Conservation (phyloP, 352 stramenopile species). For the Globisporangium cylindrosporum region DNA sequence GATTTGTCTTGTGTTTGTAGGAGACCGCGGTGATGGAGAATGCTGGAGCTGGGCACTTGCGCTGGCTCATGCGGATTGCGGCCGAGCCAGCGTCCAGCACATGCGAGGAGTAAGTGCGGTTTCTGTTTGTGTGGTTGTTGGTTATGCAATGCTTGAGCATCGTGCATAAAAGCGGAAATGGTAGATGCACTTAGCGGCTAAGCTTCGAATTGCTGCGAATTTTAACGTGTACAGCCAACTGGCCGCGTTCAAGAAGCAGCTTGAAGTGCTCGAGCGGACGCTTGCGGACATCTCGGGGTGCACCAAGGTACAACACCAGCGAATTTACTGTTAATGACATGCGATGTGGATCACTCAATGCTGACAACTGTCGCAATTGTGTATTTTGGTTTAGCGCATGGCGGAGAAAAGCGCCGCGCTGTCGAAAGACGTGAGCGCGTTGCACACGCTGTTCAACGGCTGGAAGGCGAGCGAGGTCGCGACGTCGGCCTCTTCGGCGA, state of each 20-base stretch:
- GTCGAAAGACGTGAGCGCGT: conserved; percentile 46
- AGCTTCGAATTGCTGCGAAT: neutral
- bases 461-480: conserved; percentile 49
- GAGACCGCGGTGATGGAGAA: conserved; percentile 54
- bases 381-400: conserved; percentile 32
- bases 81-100: conserved; percentile 27
- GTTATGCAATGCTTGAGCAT: neutral
- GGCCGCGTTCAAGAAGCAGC: conserved; percentile 46
- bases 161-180: neutral
- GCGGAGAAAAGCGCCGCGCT: conserved; percentile 52
- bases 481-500: neutral
- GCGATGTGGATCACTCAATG: neutral
- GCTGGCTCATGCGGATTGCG: conserved; percentile 63
- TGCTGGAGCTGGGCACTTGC: conserved; percentile 52
- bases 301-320: conserved; percentile 34
- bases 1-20: neutral
- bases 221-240: conserved; percentile 30
- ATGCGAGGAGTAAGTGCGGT: conserved; percentile 35
- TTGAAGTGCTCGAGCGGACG: conserved; percentile 54
- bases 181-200: neutral
- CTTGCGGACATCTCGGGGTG: conserved; percentile 42
- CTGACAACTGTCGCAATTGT: neutral
- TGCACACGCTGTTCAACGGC: conserved; percentile 52
- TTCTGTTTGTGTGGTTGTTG: neutral
- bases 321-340: neutral